Evolutionary conservation across 169 alveolate genomes (phyloP), one percentile per base, ranked within the genome.

Genomic region (Cryptosporidium sp.): DNA sequence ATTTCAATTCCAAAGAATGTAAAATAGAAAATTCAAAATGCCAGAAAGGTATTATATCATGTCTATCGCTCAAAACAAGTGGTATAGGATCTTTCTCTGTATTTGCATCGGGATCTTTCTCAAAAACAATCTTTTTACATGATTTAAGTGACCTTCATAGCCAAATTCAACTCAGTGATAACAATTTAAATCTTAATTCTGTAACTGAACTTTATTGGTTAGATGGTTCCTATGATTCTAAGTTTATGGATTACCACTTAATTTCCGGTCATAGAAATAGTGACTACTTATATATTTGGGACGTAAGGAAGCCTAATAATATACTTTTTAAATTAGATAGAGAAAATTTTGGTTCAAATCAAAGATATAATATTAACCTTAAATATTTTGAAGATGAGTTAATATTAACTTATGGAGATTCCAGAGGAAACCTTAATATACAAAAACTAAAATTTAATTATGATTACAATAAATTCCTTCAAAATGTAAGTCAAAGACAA

Each of bases 41-140:
- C 39, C 89, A 80, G n/a, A 80, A 80, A 44, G 89, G 89, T 8
- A 33, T 80, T 23, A 53, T 80, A 23, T 80, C 89, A 1, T 14
- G 48, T 62, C 29, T 80, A 29, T 62, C 89, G 1, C 35, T 80
- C 2, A 80, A 80, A 62, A 80, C 89, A 23, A 62, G 39, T 35
- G 89, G 89, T 3, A 80, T 80, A 14, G 89, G 89, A 2, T 80
- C 80, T 42, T 62, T 62, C 29, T 80, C 89, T 10, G 68, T 80
- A 26, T 62, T 80, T 62, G 61, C 68, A 18, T 62, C 80, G 0
- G 89, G 89, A 0, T 60, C 89, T 12, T 80, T 80, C 26, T 80
- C 89, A 4, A 67, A 44, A 2, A 42, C 65, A 9, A 80, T 80
- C 14, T 80, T 39, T 21, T 26, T 80, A 7, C 89, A 80, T 51